These are phyloP conservation scores for Aegle marmelos DNA, from an alignment of 345 rosid genomes.

Conservation along the genomic window DNA sequence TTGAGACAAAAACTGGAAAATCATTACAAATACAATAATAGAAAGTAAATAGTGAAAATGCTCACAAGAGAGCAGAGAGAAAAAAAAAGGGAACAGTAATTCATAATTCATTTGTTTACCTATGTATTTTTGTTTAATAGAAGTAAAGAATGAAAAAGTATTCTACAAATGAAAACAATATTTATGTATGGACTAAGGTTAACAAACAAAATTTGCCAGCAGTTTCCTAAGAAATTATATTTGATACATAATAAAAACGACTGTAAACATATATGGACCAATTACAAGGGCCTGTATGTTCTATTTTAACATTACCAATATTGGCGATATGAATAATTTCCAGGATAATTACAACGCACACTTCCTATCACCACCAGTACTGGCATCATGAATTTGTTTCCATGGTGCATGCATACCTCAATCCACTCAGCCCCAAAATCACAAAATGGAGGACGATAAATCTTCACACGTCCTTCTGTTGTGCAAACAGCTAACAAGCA, in stretches of 20 bases:
- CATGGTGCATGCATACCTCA: slow-evolving; percentile 54
- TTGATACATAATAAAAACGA: background rate
- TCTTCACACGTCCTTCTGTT: slow-evolving; percentile 74
- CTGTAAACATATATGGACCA: background rate
- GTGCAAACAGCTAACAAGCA: slow-evolving; percentile 90
- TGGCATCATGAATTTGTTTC: background rate
- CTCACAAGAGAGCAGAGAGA: background rate
- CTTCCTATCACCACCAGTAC: background rate
- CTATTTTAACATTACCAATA: background rate
- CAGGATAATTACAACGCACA: background rate
- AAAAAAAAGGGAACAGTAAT: background rate
- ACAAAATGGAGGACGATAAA: slow-evolving; percentile 75
- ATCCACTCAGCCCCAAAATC: slow-evolving; percentile 94
- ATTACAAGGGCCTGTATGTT: background rate
- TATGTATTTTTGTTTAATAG: background rate
- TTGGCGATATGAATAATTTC: background rate
- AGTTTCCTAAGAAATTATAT: background rate
- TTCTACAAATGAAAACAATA: background rate
- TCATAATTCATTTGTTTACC: background rate
- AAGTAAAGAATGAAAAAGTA: background rate
- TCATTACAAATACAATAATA: background rate
- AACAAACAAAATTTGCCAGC: background rate
- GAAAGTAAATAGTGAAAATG: background rate
- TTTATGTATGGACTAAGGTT: background rate
- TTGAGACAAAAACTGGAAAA: background rate